Conservation (phyloP, 139 green algal species). For the Chlorella sp. region DNA sequence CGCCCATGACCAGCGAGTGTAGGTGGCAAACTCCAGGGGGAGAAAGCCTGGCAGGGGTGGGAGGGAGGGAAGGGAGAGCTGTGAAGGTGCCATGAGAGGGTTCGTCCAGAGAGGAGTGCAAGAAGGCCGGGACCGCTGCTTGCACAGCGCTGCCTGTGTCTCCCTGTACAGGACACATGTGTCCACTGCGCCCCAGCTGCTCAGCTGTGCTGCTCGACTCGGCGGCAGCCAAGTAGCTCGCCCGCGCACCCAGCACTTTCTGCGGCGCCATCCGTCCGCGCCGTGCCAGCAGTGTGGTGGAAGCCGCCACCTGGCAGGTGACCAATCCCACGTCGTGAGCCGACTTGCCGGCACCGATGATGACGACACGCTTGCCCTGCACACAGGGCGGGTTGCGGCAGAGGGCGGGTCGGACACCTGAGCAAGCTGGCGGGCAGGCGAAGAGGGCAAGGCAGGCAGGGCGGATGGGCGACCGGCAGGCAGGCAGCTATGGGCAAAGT, state of each 20-base stretch:
- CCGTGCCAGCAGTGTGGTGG: constrained; percentile 4
- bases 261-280: constrained; percentile 21
- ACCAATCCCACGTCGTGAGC: constrained; percentile 4
- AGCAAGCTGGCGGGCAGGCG: background rate
- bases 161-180: too few relatives aligned
- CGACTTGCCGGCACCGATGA: constrained; percentile 15
- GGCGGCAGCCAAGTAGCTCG: too few relatives aligned
- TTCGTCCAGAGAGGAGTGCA: background rate
- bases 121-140: background rate
- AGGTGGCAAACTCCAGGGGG: constrained; percentile 15
- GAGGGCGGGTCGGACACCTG: background rate
- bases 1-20: constrained; percentile 25
- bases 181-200: background rate
- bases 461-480: too few relatives aligned
- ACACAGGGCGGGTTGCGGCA: background rate
- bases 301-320: background rate
- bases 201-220: background rate
- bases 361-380: constrained; percentile 20
- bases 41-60: constrained; percentile 10
- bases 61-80: background rate
- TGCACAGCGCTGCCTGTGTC: background rate
- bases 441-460: background rate
- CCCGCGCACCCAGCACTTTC: background rate
- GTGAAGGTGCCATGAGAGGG: background rate
- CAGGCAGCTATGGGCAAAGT: background rate